These are phyloP conservation scores for Marchantia polymorpha DNA, from an alignment of 225 moss, liverwort and hornwort species.

Conservation along the genomic window DNA sequence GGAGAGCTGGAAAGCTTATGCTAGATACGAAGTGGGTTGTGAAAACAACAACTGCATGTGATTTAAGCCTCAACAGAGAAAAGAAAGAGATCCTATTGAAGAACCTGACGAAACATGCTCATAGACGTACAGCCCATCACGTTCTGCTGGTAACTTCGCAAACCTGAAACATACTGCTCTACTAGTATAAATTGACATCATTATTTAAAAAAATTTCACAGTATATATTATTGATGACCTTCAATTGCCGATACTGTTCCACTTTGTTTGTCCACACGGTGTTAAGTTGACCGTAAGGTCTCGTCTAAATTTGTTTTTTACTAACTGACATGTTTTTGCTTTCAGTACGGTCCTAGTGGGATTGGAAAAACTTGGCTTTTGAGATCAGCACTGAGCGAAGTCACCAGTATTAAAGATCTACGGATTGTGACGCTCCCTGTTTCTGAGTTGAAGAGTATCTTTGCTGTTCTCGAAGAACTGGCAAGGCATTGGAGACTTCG, in stretches of 20 bases:
- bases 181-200: too few relatives aligned
- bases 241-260: too few relatives aligned
- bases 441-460: constrained; percentile 41
- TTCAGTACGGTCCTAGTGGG: constrained; percentile 43
- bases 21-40: constrained; percentile 39
- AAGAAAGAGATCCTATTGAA: constrained; percentile 35
- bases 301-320: neutral
- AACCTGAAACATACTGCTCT: too few relatives aligned
- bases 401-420: constrained; percentile 31
- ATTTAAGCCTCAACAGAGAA: constrained; percentile 36
- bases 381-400: constrained; percentile 35
- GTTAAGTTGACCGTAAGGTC: too few relatives aligned
- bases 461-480: constrained; percentile 42
- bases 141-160: constrained; percentile 31
- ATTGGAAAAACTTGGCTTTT: constrained; percentile 47
- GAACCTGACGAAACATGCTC: constrained; percentile 41
- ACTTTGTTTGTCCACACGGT: too few relatives aligned
- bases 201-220: too few relatives aligned
- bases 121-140: constrained; percentile 41
- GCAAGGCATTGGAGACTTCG: constrained; percentile 50
- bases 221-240: too few relatives aligned
- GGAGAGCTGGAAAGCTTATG: constrained; percentile 49
- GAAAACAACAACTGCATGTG: constrained; percentile 24
- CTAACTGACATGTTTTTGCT: neutral
- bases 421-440: constrained; percentile 39